A percentile compares a stretch with the other conserved stretches of the same genome.
These are phyloP conservation scores for Podospora tetraspora DNA, from an alignment of 495 filamentous ascomycete species.

Conservation along the genomic window DNA sequence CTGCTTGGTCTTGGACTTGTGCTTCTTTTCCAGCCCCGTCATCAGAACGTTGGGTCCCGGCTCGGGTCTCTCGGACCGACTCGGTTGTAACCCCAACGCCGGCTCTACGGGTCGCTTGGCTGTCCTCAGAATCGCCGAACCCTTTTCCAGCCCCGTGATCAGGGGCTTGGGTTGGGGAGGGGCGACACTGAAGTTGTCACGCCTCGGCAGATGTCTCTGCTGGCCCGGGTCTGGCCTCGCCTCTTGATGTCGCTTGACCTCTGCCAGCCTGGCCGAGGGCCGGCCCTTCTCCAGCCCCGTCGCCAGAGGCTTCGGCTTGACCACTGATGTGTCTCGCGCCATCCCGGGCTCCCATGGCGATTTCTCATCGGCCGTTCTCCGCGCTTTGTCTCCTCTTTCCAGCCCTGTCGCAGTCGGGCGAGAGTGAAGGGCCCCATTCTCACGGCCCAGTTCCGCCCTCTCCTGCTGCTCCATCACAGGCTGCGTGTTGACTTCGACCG, in stretches of 20 bases:
- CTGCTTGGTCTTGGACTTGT: slow-evolving; percentile 15
- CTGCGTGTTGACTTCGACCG: neutral
- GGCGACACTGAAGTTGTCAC: neutral
- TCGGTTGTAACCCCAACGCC: neutral
- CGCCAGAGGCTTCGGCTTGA: neutral
- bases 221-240: neutral
- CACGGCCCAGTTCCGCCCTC: neutral
- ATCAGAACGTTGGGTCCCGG: slow-evolving; percentile 5
- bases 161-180: neutral
- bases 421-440: neutral
- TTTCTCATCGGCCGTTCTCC: neutral
- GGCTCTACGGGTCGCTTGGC: neutral
- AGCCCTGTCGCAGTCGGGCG: neutral
- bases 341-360: neutral
- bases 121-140: neutral
- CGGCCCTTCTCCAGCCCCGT: neutral
- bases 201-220: neutral
- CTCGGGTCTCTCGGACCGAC: slow-evolving; percentile 1
- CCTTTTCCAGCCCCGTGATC: neutral
- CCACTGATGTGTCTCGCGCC: neutral
- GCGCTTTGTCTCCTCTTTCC: neutral
- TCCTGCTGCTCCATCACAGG: neutral
- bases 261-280: neutral
- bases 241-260: neutral
- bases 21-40: slow-evolving; percentile 21